These are phyloP conservation scores for Aphanomyces stellatus DNA, from an alignment of 352 stramenopile genomes.

Conservation along the genomic window DNA sequence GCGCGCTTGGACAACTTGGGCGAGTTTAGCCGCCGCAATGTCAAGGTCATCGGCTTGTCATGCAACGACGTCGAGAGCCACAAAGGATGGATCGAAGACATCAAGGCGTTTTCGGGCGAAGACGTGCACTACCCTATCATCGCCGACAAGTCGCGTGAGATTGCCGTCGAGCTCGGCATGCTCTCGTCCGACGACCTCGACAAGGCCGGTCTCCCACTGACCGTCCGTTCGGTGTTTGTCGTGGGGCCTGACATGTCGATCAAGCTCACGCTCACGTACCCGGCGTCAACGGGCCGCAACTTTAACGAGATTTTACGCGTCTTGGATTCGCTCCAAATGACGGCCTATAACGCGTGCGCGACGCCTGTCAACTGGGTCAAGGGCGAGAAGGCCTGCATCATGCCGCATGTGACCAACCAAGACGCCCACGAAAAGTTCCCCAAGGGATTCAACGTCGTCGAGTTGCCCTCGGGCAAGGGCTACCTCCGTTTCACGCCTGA, in stretches of 20 bases:
- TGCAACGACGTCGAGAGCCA: conserved; percentile 72
- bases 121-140: conserved; percentile 88
- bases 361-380: conserved; percentile 71
- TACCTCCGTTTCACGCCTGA: conserved; percentile 71
- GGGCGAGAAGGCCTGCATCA: conserved; percentile 59
- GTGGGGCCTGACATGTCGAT: conserved; percentile 86
- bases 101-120: conserved; percentile 61
- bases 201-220: conserved; percentile 67
- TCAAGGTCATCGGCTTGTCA: conserved; percentile 77
- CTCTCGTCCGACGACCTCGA: conserved; percentile 77
- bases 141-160: conserved; percentile 64
- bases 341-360: conserved; percentile 35
- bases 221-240: conserved; percentile 89
- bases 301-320: conserved; percentile 90
- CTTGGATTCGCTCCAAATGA: conserved; percentile 83
- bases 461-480: conserved; percentile 59
- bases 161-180: conserved; percentile 83
- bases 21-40: conserved; percentile 65
- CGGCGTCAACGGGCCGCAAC: conserved; percentile 86
- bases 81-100: conserved; percentile 74
- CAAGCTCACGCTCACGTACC: conserved; percentile 87
- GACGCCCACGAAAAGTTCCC: conserved; percentile 56
- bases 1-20: conserved; percentile 65
- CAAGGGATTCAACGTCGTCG: conserved; percentile 39
- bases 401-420: conserved; percentile 40